Percentiles rank a stretch among this genome's conserved stretches.
phyloP scores from a whole-genome alignment of 805 yeast species.

The Metschnikowia aberdeeniae region DNA sequence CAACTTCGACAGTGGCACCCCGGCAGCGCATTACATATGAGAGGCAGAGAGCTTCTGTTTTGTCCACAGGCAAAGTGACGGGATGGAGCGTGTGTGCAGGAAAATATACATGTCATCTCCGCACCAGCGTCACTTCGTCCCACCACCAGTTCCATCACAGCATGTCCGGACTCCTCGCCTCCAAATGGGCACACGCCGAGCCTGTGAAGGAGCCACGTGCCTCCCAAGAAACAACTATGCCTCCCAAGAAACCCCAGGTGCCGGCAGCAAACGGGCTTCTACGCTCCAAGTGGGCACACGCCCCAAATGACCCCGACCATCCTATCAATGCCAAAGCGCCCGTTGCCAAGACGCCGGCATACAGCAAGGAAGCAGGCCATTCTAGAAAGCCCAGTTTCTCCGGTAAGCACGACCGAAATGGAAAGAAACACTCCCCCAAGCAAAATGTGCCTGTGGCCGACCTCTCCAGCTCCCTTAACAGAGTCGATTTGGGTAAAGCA shows the following conservation, averaged over 20 bases:
- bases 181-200: slow-evolving; percentile 37
- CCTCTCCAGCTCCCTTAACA: background rate
- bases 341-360: background rate
- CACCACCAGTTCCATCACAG: background rate
- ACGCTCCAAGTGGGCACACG: slow-evolving; percentile 34
- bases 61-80: background rate
- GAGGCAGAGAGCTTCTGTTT: background rate
- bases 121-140: background rate
- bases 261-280: background rate
- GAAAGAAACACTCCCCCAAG: background rate
- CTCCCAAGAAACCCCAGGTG: background rate
- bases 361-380: background rate
- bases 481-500: background rate
- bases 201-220: slow-evolving; percentile 1
- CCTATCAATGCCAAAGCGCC: background rate
- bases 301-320: slow-evolving; percentile 6
- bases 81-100: background rate
- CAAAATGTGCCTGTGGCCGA: background rate
- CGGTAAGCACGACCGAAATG: background rate
- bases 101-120: background rate
- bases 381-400: background rate
- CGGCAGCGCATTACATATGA: background rate
- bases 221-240: background rate
- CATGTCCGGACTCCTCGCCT: slow-evolving; percentile 22
- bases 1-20: too few relatives aligned